Percentiles rank a stretch among this genome's conserved stretches.
phyloP scores from a whole-genome alignment of 2,329 filamentous ascomycete genomes.

The Fusarium setosum region DNA sequence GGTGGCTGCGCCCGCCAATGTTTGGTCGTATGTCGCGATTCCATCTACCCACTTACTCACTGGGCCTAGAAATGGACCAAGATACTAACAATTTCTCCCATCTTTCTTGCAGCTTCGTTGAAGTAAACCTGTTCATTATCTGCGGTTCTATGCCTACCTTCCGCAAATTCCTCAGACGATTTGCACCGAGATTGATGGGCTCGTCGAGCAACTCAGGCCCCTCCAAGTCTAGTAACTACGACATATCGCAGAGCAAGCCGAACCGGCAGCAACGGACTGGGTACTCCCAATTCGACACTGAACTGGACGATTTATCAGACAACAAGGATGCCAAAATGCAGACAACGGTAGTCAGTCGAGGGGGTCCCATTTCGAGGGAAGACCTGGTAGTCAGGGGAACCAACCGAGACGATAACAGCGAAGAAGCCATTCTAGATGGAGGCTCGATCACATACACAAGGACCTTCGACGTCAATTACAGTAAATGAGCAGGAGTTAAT shows the following conservation, averaged over 20 bases:
- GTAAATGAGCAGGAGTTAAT: too few species aligned
- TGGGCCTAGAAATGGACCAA: not conserved
- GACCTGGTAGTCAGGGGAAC: too few species aligned
- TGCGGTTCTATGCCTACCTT: constrained; percentile 45
- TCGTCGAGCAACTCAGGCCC: constrained; percentile 65
- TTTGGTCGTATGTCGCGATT: constrained; percentile 39
- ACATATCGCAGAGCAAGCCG: constrained; percentile 4
- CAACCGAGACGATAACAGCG: too few species aligned
- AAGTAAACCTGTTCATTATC: constrained; percentile 52
- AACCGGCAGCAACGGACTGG: constrained; percentile 23
- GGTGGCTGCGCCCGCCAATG: constrained; percentile 39
- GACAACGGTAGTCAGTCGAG: not conserved
- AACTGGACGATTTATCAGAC: constrained; percentile 7
- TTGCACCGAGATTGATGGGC: constrained; percentile 73
- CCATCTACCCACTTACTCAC: not conserved
- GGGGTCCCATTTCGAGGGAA: too few species aligned
- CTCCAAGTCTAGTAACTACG: not conserved
- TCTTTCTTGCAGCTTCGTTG: constrained; percentile 47
- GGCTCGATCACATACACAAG: too few species aligned
- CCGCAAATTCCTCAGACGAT: constrained; percentile 66
- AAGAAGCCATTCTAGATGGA: too few species aligned
- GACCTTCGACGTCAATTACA: too few species aligned
- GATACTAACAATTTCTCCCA: too few species aligned
- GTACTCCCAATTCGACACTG: constrained; percentile 17
- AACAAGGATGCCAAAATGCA: not conserved